These are phyloP conservation scores for Fimicolochytrium jonesii DNA, from an alignment of 192 early-diverging fungal genomes.

Conservation along the genomic window DNA sequence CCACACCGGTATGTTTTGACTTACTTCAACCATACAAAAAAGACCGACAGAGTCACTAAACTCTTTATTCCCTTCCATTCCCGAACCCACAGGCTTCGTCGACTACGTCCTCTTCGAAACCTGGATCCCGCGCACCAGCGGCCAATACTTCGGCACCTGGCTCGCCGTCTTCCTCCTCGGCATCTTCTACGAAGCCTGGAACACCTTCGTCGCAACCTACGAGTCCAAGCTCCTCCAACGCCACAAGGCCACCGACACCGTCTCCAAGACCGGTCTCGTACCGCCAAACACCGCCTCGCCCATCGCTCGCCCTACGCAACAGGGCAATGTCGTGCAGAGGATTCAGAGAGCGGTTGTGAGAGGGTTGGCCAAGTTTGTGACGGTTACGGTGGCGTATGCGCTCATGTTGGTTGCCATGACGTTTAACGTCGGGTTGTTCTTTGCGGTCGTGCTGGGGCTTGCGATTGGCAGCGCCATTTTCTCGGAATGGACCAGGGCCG, in stretches of 20 bases:
- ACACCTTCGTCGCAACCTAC: slow-evolving; percentile 28
- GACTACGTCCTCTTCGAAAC: slow-evolving; percentile 62
- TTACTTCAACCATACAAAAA: too few species aligned
- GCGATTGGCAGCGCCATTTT: slow-evolving; percentile 47
- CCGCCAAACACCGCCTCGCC: background rate
- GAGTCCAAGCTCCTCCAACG: slow-evolving; percentile 20
- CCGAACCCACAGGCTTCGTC: slow-evolving; percentile 19
- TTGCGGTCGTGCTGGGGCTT: slow-evolving; percentile 51
- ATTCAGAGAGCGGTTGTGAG: slow-evolving; percentile 26
- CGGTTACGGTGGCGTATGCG: slow-evolving; percentile 42
- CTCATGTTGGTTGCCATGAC: slow-evolving; percentile 65
- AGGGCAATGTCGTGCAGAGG: too few species aligned
- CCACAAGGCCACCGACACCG: background rate
- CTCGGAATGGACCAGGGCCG: slow-evolving; percentile 12
- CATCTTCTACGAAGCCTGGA: slow-evolving; percentile 46
- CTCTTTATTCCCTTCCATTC: background rate
- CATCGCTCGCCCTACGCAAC: background rate
- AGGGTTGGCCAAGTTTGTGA: slow-evolving; percentile 36
- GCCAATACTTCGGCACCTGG: slow-evolving; percentile 50
- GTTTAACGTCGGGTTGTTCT: slow-evolving; percentile 59
- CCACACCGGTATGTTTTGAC: slow-evolving; percentile 42
- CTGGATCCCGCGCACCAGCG: slow-evolving; percentile 51
- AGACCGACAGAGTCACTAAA: too few species aligned
- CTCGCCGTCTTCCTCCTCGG: slow-evolving; percentile 51
- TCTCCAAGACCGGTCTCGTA: background rate